Evolutionary conservation across 1,139 yeast genomes (phyloP), one percentile per base, ranked within the genome.

Genomic region (Nakaseomyces nivariensis): DNA sequence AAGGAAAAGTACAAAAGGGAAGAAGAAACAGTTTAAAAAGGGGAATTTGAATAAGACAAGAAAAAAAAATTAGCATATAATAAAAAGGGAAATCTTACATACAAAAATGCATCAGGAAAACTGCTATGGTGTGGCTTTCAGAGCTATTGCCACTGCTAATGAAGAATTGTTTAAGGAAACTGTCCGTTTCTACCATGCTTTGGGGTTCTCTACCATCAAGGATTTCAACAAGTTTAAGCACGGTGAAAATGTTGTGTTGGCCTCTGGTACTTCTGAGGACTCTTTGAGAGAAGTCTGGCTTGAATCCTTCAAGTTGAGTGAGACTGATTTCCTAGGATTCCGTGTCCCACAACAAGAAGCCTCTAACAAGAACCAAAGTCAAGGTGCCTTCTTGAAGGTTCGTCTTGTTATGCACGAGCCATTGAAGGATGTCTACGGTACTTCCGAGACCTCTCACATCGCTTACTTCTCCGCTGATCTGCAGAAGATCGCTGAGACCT

Each of bases 241-340:
- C 63, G 54, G 57, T 56, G 54, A 67, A 52, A 56, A 71, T 69
- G 38, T 66, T 63, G 8, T 55, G 48, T 38, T 67, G 56, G 45
- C 59, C 54, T 42, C 63, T 10, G 90, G 90, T 4, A 72, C 84
- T 43, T 77, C 87, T 24, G 73, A 72, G 52, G 86, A 82, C 56
- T 82, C 89, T 0, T 60, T 81, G 48, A 75, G 73, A 56, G 94
- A 85, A 66, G 67, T 78, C 43, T 85, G 94, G 92, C 63, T 84
- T 46, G 85, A 83, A 60, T 71, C 81, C 26, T 82, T 81, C 65
- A 86, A 86, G 26, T 69, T 82, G 45, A 77, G 79, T 48, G 75
- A 76, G 56, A 51, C 69, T 26, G 78, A 75, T 57, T 63, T 60
- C 24, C 61, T 69, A 45, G 82, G 81, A 1, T 67, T 70, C 58